These are phyloP conservation scores for Naganishia kalamii DNA, from an alignment of 768 basidiomycete genomes.

Conservation along the genomic window DNA sequence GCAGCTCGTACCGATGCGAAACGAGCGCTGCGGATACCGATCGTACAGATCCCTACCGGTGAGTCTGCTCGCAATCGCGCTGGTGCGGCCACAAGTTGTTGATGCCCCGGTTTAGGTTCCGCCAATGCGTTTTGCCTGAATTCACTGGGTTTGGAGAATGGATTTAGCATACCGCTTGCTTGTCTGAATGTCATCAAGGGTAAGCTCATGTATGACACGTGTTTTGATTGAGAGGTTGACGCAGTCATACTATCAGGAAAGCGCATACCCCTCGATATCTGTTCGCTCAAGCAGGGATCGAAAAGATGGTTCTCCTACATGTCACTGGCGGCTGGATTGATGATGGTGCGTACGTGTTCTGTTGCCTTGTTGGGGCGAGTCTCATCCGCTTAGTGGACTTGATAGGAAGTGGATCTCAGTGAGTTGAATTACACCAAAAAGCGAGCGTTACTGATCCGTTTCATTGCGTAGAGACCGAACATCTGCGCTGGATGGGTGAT, in stretches of 20 bases:
- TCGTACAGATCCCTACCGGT: slow-evolving; percentile 46
- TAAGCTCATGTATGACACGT: background rate
- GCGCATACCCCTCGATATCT: slow-evolving; percentile 39
- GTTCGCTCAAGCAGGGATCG: slow-evolving; percentile 33
- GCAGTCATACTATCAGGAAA: slow-evolving; percentile 13
- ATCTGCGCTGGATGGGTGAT: slow-evolving; percentile 47
- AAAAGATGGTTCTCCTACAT: slow-evolving; percentile 37
- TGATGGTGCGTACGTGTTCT: slow-evolving; percentile 24
- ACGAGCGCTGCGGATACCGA: slow-evolving; percentile 39
- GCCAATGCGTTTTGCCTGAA: slow-evolving; percentile 43
- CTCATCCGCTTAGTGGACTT: too few species aligned
- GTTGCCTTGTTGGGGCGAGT: background rate
- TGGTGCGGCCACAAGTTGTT: background rate
- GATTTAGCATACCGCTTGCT: slow-evolving; percentile 40
- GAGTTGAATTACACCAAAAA: background rate
- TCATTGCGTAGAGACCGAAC: slow-evolving; percentile 38
- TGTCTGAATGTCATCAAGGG: slow-evolving; percentile 46
- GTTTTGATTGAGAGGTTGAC: background rate
- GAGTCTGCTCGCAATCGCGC: background rate
- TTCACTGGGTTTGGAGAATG: slow-evolving; percentile 41
- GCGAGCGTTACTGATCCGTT: background rate
- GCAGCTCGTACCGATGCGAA: slow-evolving; percentile 40
- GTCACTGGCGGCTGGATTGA: slow-evolving; percentile 38
- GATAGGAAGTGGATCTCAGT: slow-evolving; percentile 27
- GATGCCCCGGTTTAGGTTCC: slow-evolving; percentile 32